Conservation (phyloP, 1,139 yeast genomes). For the Hyphopichia burtonii region DNA sequence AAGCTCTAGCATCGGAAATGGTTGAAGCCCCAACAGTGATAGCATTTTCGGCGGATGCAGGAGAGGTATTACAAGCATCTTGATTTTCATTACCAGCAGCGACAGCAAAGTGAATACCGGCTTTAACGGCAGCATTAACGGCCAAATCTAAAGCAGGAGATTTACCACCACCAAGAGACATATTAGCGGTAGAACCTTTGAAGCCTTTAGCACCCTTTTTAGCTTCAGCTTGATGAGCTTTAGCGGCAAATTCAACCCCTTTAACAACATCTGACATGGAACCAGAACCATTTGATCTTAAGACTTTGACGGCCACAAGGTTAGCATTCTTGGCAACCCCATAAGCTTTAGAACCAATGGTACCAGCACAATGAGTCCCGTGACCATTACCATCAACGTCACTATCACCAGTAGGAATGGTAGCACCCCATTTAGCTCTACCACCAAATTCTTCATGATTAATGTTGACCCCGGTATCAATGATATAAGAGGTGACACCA, state of each 20-base stretch:
- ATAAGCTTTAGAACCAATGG: slow-evolving; percentile 40
- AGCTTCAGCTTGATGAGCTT: slow-evolving; percentile 32
- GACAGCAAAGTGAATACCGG: slow-evolving; percentile 44
- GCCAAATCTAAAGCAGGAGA: slow-evolving; percentile 44
- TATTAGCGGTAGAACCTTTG: slow-evolving; percentile 45
- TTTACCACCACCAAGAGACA: slow-evolving; percentile 46
- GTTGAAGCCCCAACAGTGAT: slow-evolving; percentile 47
- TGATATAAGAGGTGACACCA: slow-evolving; percentile 89
- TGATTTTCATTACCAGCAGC: slow-evolving; percentile 48
- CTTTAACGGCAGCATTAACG: slow-evolving; percentile 40
- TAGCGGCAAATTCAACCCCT: slow-evolving; percentile 43
- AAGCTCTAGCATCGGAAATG: slow-evolving; percentile 35
- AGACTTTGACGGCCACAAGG: slow-evolving; percentile 42
- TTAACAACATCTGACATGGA: slow-evolving; percentile 43
- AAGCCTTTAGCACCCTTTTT: slow-evolving; percentile 32
- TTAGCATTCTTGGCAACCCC: slow-evolving; percentile 45
- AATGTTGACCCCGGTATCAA: slow-evolving; percentile 89
- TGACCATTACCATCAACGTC: slow-evolving; percentile 89
- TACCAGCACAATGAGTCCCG: slow-evolving; percentile 50
- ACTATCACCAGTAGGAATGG: slow-evolving; percentile 79
- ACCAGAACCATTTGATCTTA: slow-evolving; percentile 42
- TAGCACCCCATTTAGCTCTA: slow-evolving; percentile 92
- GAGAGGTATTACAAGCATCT: slow-evolving; percentile 44
- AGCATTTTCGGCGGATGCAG: slow-evolving; percentile 43
- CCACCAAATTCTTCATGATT: slow-evolving; percentile 84